phyloP scores from a whole-genome alignment of 1,139 yeast genomes.

The Taphrina pruni region DNA sequence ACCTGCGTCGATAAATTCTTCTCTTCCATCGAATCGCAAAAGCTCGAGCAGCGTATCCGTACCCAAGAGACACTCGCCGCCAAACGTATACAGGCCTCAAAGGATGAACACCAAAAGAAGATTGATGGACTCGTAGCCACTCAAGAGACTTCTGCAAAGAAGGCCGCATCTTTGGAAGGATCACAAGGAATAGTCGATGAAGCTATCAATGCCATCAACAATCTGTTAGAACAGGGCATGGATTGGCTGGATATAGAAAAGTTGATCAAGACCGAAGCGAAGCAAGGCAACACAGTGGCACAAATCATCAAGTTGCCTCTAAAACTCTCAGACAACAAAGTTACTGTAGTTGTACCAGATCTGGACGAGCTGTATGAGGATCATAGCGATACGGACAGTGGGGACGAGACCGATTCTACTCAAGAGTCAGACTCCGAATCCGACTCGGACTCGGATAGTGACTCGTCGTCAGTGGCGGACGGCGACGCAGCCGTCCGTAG shows the following conservation, averaged over 20 bases:
- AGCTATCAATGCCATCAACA: conserved; percentile 71
- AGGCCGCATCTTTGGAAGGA: conserved; percentile 75
- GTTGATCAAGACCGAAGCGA: conserved; percentile 70
- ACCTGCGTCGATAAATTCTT: conserved; percentile 81
- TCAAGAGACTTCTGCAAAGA: conserved; percentile 67
- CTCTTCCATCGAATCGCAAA: conserved; percentile 82
- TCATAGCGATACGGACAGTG: conserved; percentile 50
- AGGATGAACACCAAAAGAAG: conserved; percentile 72
- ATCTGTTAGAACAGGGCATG: conserved; percentile 78
- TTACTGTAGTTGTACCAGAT: conserved; percentile 65
- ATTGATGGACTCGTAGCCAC: conserved; percentile 69
- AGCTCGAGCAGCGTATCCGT: conserved; percentile 72
- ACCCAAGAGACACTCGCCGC: conserved; percentile 77
- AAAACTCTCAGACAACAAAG: conserved; percentile 70
- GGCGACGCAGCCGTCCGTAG: conserved; percentile 48
- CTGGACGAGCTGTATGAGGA: conserved; percentile 53
- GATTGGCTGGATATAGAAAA: conserved; percentile 93
- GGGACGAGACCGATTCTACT: conserved; percentile 50
- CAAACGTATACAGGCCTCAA: conserved; percentile 75
- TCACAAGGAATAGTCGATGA: conserved; percentile 75
- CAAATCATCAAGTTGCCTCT: conserved; percentile 68
- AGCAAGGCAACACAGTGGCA: conserved; percentile 70
- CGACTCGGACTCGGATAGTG: conserved; percentile 52
- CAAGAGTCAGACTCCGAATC: conserved; percentile 51
- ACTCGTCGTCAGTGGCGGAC: conserved; percentile 41